These are phyloP conservation scores for Candida sanyaensis DNA, from an alignment of 1,139 yeast species.

Conservation along the genomic window DNA sequence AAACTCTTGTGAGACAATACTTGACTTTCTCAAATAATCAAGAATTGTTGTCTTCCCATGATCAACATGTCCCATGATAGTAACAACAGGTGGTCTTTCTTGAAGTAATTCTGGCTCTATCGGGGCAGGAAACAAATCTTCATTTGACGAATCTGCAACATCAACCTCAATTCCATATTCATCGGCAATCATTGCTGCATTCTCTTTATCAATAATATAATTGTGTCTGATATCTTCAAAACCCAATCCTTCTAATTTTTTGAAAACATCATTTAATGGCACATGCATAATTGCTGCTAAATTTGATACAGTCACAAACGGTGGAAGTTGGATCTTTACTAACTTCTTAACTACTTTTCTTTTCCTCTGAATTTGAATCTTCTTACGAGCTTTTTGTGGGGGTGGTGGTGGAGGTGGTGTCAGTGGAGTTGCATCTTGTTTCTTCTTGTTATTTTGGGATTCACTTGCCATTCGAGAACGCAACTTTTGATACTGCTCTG, in stretches of 20 bases:
- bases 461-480: slow-evolving; percentile 1
- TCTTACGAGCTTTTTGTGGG: slow-evolving; percentile 7
- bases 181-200: slow-evolving; percentile 83
- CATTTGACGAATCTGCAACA: slow-evolving; percentile 59
- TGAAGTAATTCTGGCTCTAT: slow-evolving; percentile 46
- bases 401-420: background rate
- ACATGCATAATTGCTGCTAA: slow-evolving; percentile 71
- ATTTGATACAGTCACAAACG: slow-evolving; percentile 73
- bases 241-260: slow-evolving; percentile 66
- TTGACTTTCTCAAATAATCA: slow-evolving; percentile 80
- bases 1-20: slow-evolving; percentile 80
- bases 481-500: slow-evolving; percentile 4
- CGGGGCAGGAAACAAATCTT: slow-evolving; percentile 59
- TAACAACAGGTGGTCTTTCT: slow-evolving; percentile 88
- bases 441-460: background rate
- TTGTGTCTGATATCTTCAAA: slow-evolving; percentile 75
- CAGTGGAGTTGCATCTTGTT: background rate
- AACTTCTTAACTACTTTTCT: slow-evolving; percentile 17
- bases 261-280: slow-evolving; percentile 59
- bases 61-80: slow-evolving; percentile 99
- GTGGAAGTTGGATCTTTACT: slow-evolving; percentile 60
- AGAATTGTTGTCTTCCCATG: slow-evolving; percentile 96
- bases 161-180: slow-evolving; percentile 78
- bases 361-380: slow-evolving; percentile 6
- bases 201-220: slow-evolving; percentile 81